Base-by-base conservation (phyloP, 768 basidiomycete genomes). In the Russula sp. region DNA sequence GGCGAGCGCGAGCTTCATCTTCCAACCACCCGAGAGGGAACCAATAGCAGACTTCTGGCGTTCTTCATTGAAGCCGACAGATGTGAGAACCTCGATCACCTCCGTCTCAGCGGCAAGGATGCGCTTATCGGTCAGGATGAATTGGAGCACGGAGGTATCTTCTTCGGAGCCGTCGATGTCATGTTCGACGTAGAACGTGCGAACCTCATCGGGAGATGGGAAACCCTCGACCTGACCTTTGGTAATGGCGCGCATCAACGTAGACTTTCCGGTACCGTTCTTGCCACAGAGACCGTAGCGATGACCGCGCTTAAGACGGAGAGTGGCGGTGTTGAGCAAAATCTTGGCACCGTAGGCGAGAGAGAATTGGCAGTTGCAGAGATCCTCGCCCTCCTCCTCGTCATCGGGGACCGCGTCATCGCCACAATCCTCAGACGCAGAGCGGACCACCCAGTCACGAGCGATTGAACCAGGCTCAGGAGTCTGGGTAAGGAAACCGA, bases 171-270 rank as follows among this genome's bases (percentile, higher is more conserved):
- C 95, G 72, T 98, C 95, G 69, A 98, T 97, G 75, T 98, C 95
- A 83, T 98, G 95, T 83, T 96, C 95, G 75, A 98, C 95, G 79
- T 97, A 98, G 87, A 96, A 98, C 67, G 95, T 98, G 76, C 95
- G 93, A 75, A 98, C 95, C 74, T 94, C 89, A 59, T 95, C 92
- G 61, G 94, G 92, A 22, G 94, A 95, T 14, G 95, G 95, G 89
- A 98, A 98, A 71, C 95, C 95, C 73, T 98, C 95, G 71, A 98
- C 95, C 79, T 98, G 95, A 64, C 90, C 92, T 72, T 93, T 94
- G 78, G 86, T 91, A 76, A 94, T 94, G 66, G 92, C 91, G 69
- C 90, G 87, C 92, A 94, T 93, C 75, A 93, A 85, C 30, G 91
- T 93, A 1, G 91, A 93, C 83, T 98, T 98, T 72, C 95, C 95